Conservation (phyloP, 1,284 basidiomycete genomes). For the Trichosporon faecale region DNA sequence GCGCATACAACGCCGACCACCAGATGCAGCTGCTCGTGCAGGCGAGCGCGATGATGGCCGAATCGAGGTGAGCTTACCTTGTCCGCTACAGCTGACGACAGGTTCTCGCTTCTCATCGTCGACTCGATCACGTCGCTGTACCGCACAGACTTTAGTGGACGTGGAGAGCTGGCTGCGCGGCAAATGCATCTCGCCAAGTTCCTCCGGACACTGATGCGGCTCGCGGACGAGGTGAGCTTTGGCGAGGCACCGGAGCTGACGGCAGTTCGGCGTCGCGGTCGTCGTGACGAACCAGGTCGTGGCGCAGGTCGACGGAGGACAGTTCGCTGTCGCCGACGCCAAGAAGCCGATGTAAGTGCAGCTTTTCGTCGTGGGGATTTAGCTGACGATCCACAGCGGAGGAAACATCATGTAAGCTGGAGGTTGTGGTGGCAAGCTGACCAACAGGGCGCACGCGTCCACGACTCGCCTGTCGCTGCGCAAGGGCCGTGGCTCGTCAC, state of each 20-base stretch:
- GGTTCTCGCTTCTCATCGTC: slow-evolving; percentile 93
- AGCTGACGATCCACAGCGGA: slow-evolving; percentile 54
- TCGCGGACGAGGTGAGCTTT: slow-evolving; percentile 88
- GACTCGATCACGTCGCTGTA: slow-evolving; percentile 97
- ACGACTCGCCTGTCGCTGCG: slow-evolving; percentile 90
- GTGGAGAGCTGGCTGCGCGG: slow-evolving; percentile 90
- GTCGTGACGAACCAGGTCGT: slow-evolving; percentile 99
- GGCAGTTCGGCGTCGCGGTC: slow-evolving; percentile 91
- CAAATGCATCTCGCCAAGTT: slow-evolving; percentile 98
- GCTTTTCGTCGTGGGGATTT: too few species aligned
- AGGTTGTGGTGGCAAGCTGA: not conserved
- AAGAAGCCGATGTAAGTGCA: slow-evolving; percentile 80
- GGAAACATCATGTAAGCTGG: slow-evolving; percentile 74
- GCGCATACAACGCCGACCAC: slow-evolving; percentile 98
- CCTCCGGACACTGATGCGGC: slow-evolving; percentile 81
- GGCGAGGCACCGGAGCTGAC: not conserved
- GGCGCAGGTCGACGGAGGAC: slow-evolving; percentile 90
- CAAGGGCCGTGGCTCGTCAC: slow-evolving; percentile 88
- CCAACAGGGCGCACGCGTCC: slow-evolving; percentile 72
- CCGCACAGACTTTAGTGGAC: slow-evolving; percentile 91
- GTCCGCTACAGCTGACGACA: slow-evolving; percentile 47
- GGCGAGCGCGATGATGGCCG: slow-evolving; percentile 95
- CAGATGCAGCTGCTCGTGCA: slow-evolving; percentile 85
- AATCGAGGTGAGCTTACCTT: slow-evolving; percentile 67
- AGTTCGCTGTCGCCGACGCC: slow-evolving; percentile 72